These are phyloP conservation scores for Candida corydali DNA, from an alignment of 805 yeast species.

Conservation along the genomic window DNA sequence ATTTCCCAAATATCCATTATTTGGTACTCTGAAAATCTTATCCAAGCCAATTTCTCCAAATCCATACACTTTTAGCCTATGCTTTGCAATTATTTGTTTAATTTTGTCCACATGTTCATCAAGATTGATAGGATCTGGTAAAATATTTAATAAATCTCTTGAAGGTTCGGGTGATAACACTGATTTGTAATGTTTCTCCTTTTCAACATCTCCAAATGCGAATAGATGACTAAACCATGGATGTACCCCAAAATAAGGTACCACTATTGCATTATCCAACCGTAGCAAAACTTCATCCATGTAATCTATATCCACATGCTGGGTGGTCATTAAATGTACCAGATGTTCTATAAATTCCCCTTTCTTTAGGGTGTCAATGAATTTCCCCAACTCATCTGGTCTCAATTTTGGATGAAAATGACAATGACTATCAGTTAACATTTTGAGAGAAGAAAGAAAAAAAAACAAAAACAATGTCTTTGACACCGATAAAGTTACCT, in stretches of 20 bases:
- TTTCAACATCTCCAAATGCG: slow-evolving; percentile 24
- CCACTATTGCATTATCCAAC: slow-evolving; percentile 10
- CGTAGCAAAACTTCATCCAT: slow-evolving; percentile 16
- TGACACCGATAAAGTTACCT: slow-evolving; percentile 56
- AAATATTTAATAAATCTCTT: slow-evolving; percentile 32
- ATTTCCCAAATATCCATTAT: slow-evolving; percentile 50
- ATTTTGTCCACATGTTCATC: slow-evolving; percentile 29
- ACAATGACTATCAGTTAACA: slow-evolving; percentile 30
- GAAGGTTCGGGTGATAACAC: slow-evolving; percentile 45
- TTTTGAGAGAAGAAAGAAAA: slow-evolving; percentile 2
- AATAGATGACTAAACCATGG: slow-evolving; percentile 87
- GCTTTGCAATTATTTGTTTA: slow-evolving; percentile 14
- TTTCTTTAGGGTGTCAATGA: slow-evolving; percentile 11
- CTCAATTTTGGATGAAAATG: slow-evolving; percentile 22
- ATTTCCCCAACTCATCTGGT: slow-evolving; percentile 6
- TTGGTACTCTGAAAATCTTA: slow-evolving; percentile 65
- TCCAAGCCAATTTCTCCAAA: slow-evolving; percentile 95
- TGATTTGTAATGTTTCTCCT: slow-evolving; percentile 50
- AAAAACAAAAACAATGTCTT: slow-evolving; percentile 18
- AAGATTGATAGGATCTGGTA: slow-evolving; percentile 63
- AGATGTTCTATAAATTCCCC: slow-evolving; percentile 8
- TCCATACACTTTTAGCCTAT: slow-evolving; percentile 22
- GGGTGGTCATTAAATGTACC: slow-evolving; percentile 38
- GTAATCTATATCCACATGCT: slow-evolving; percentile 28
- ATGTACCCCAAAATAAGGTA: slow-evolving; percentile 70